These are phyloP conservation scores for Trametes cingulata DNA, from an alignment of 768 basidiomycete genomes.

Conservation along the genomic window DNA sequence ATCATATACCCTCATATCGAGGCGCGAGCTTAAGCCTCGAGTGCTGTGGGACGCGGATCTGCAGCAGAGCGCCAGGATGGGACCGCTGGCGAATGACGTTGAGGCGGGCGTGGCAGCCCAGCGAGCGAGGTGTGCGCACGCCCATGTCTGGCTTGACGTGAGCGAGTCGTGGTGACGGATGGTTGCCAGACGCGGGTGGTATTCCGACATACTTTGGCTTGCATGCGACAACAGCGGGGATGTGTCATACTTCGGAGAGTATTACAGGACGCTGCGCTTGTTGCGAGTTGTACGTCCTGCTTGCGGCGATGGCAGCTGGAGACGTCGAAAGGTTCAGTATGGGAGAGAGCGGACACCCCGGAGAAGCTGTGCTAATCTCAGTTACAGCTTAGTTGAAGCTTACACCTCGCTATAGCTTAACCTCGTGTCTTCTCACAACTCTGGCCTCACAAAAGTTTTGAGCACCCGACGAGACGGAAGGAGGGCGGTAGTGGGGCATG, in stretches of 20 bases:
- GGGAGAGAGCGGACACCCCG: too few relatives aligned
- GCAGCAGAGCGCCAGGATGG: neutral
- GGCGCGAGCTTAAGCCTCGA: neutral
- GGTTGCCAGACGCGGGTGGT: neutral
- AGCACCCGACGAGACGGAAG: too few relatives aligned
- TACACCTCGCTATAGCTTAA: neutral
- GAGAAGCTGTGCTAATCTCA: neutral
- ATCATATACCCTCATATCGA: neutral
- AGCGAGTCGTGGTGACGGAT: constrained; percentile 3
- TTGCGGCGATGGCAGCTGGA: too few relatives aligned
- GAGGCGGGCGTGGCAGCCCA: neutral
- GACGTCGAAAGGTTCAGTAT: neutral
- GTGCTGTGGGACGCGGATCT: neutral
- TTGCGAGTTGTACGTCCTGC: too few relatives aligned
- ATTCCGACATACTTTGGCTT: neutral
- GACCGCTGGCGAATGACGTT: neutral
- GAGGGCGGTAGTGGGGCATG: too few relatives aligned
- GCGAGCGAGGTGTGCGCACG: neutral
- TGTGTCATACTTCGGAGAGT: neutral
- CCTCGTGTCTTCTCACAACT: too few relatives aligned
- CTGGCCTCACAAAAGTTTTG: too few relatives aligned
- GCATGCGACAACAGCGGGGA: too few relatives aligned
- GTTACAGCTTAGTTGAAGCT: neutral
- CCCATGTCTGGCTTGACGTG: constrained; percentile 1
- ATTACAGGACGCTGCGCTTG: too few relatives aligned